Evolutionary conservation across 1,284 basidiomycete genomes (phyloP), one percentile per base, ranked within the genome.

Genomic region (Rhodotorula glutinis): DNA sequence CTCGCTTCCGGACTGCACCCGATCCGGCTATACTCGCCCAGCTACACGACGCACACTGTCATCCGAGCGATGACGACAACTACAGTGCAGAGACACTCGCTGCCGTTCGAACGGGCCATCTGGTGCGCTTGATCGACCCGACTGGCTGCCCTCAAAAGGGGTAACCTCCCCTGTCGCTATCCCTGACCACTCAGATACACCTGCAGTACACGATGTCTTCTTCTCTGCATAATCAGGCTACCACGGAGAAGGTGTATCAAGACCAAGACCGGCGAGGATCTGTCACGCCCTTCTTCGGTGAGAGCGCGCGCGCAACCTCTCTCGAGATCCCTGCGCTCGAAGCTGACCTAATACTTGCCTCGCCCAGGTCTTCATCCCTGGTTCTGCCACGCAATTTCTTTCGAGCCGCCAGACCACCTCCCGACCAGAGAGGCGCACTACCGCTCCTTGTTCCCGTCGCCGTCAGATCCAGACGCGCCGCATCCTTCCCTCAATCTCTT

Each of bases 331-430:
- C 21, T 47, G 13, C 17, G 46, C n/a, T 47, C 23, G 19, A n/a
- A 10, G 46, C 46, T 25, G 46, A 13, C 27, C 41, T n/a, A n/a
- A n/a, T n/a, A n/a, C n/a, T 4, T 21, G 5, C 19, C 41, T 3
- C 2, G 1, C 14, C 16, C 25, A 59, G 58, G 90, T 25, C 86
- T 89, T 73, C 90, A 92, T 76, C 90, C 90, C 9, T 92, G 90
- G 90, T 91, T 88, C 77, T 81, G 85, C 4, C 86, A 91, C 77
- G 82, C 82, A 74, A 88, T 92, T 71, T 82, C 87, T 5, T 77
- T 85, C 41, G 66, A 68, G 62, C 79, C 61, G 63, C 54, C 54
- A 1, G 23, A 56, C 8, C 61, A 64, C 0, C 59, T 71, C 0
- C 75, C 75, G 0, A 56, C 71, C 3, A 89, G 86, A 75, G 83